Percentiles rank a stretch among this genome's conserved stretches.
Evolutionary conservation across 371 early-diverging fungal genomes (phyloP).

Genomic region (Zychaea mexicana): DNA sequence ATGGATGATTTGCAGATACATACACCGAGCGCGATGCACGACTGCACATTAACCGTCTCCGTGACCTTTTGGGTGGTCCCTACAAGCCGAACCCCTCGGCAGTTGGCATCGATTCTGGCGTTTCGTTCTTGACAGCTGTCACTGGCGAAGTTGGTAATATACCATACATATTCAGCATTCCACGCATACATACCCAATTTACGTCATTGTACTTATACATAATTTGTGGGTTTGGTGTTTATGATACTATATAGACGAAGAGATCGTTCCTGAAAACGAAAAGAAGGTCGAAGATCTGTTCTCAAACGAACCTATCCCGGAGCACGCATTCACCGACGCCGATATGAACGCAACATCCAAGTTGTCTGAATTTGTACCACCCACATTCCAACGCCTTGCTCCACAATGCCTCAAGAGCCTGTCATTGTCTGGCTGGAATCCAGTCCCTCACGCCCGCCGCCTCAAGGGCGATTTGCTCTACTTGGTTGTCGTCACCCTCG

Average conservation of each 20-base stretch:
- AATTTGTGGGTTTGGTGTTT: neutral
- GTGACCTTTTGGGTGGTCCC: slow-evolving; percentile 83
- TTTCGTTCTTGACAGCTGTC: slow-evolving; percentile 71
- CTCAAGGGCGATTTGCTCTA: slow-evolving; percentile 88
- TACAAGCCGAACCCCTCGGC: slow-evolving; percentile 67
- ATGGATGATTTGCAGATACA: slow-evolving; percentile 55
- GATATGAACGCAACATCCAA: slow-evolving; percentile 51
- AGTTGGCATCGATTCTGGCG: slow-evolving; percentile 75
- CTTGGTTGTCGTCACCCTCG: slow-evolving; percentile 80
- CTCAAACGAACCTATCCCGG: slow-evolving; percentile 45
- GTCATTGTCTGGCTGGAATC: slow-evolving; percentile 89
- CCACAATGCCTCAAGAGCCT: slow-evolving; percentile 78
- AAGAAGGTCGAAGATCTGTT: slow-evolving; percentile 46
- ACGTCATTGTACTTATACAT: neutral
- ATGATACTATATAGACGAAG: slow-evolving; percentile 33
- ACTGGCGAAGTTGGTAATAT: slow-evolving; percentile 64
- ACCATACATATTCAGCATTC: too few relatives aligned
- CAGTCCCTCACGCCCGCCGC: slow-evolving; percentile 78
- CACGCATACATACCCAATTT: neutral
- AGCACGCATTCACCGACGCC: slow-evolving; percentile 62
- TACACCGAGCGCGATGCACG: slow-evolving; percentile 93
- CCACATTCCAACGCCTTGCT: slow-evolving; percentile 50
- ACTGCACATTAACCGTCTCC: slow-evolving; percentile 84
- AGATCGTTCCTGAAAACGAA: slow-evolving; percentile 36
- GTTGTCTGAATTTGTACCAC: slow-evolving; percentile 62